Evolutionary conservation across 148 eudicot species (phyloP).

Genomic region (Pharnaceum exiguum): DNA sequence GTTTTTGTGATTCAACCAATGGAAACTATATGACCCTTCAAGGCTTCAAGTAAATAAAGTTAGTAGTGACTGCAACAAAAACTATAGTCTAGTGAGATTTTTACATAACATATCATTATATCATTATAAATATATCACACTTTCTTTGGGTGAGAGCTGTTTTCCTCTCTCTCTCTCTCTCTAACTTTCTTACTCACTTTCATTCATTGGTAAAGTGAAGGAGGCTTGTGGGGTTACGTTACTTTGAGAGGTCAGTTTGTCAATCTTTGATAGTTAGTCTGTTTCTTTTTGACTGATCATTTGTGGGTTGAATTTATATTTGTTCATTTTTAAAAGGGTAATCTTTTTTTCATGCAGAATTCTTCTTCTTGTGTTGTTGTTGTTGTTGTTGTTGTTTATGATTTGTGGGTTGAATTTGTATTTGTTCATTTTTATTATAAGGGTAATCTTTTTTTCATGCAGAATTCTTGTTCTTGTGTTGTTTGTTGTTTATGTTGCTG

Average conservation of each 20-base stretch:
- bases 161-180: too few species aligned
- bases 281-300: background rate
- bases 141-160: background rate
- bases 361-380: background rate
- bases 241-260: slow-evolving; percentile 23
- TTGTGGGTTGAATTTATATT: slow-evolving; percentile 1
- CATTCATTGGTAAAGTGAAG: slow-evolving; percentile 6
- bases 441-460: background rate
- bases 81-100: too few species aligned
- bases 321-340: background rate
- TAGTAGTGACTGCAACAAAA: too few species aligned
- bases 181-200: slow-evolving; percentile 1
- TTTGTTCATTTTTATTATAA: background rate
- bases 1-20: too few species aligned
- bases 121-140: background rate
- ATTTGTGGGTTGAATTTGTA: background rate
- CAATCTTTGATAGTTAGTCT: background rate
- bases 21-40: too few species aligned
- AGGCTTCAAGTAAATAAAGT: too few species aligned
- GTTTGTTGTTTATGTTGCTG: background rate
- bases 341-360: slow-evolving; percentile 4
- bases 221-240: slow-evolving; percentile 2
- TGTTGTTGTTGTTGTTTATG: too few species aligned
- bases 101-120: too few species aligned
- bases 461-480: background rate